These are phyloP conservation scores for Trichoderma sp. DNA, from an alignment of 2,329 filamentous ascomycete genomes.

Conservation along the genomic window DNA sequence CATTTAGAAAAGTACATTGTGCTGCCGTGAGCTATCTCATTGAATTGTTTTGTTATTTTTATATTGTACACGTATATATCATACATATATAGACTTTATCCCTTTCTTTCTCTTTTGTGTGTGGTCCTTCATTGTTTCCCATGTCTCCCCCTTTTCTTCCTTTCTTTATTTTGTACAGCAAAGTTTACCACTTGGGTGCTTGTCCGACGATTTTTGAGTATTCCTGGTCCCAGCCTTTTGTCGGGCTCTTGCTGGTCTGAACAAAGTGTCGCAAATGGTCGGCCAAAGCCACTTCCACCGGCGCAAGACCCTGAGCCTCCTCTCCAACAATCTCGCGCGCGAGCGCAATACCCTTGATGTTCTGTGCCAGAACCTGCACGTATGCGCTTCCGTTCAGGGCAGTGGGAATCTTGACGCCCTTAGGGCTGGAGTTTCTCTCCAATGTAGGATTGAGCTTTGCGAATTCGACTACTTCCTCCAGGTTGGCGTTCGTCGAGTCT, in stretches of 20 bases:
- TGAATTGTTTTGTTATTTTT: not conserved
- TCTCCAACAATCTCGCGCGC: constrained; percentile 44
- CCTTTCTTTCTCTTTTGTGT: not conserved
- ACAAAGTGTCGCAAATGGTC: constrained; percentile 40
- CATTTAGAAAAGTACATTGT: constrained; percentile 93
- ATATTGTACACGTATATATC: constrained; percentile 32
- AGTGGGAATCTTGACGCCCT: constrained; percentile 7
- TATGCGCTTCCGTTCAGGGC: constrained; percentile 32
- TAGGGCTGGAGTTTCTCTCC: constrained; percentile 19
- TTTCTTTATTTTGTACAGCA: not conserved
- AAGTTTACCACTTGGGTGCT: constrained; percentile 32
- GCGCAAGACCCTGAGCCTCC: constrained; percentile 36
- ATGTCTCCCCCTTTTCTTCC: not conserved
- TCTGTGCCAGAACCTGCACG: constrained; percentile 33
- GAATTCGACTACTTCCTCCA: constrained; percentile 30
- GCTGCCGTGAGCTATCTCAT: constrained; percentile 59
- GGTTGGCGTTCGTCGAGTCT: constrained; percentile 24
- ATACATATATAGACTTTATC: constrained; percentile 29
- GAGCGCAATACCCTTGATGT: constrained; percentile 46
- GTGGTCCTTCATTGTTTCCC: not conserved
- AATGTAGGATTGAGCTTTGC: constrained; percentile 28
- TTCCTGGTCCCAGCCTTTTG: constrained; percentile 27
- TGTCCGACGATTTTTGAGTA: constrained; percentile 34
- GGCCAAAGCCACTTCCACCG: constrained; percentile 42
- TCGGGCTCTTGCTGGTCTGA: constrained; percentile 22